These are phyloP conservation scores for Metschnikowia continentalis DNA, from an alignment of 805 yeast species.

Conservation along the genomic window DNA sequence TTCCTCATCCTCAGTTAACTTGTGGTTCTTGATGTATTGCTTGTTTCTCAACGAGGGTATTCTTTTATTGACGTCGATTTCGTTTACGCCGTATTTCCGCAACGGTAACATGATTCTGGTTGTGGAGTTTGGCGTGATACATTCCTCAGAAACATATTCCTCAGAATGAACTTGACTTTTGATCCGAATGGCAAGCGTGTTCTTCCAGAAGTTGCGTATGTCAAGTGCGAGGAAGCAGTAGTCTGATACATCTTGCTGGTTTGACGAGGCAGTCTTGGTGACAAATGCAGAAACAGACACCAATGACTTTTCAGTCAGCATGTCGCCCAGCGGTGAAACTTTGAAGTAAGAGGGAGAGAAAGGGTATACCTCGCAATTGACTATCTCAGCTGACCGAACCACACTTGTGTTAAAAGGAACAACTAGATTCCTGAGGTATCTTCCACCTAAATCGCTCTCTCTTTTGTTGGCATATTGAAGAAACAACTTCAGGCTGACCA, in stretches of 20 bases:
- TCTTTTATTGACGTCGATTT: slow-evolving; percentile 41
- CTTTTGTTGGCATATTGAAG: slow-evolving; percentile 55
- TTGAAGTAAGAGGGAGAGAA: slow-evolving; percentile 29
- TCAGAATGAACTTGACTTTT: slow-evolving; percentile 25
- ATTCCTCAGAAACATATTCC: slow-evolving; percentile 17
- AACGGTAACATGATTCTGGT: slow-evolving; percentile 70
- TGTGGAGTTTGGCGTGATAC: slow-evolving; percentile 27
- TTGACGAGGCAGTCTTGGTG: slow-evolving; percentile 18
- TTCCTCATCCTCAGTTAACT: slow-evolving; percentile 53
- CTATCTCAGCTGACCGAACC: slow-evolving; percentile 66
- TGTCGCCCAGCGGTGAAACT: slow-evolving; percentile 11
- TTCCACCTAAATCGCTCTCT: slow-evolving; percentile 15
- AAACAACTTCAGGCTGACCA: slow-evolving; percentile 58
- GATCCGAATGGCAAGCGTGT: slow-evolving; percentile 35
- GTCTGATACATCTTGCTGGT: slow-evolving; percentile 37
- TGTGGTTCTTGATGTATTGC: slow-evolving; percentile 63
- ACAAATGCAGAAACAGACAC: slow-evolving; percentile 28
- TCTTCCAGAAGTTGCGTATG: slow-evolving; percentile 76
- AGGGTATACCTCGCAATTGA: slow-evolving; percentile 73
- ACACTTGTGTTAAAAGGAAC: slow-evolving; percentile 71
- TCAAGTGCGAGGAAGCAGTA: slow-evolving; percentile 70
- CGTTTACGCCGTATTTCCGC: slow-evolving; percentile 45
- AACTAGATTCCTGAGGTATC: slow-evolving; percentile 50
- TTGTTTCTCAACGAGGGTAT: slow-evolving; percentile 70
- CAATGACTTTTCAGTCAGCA: slow-evolving; percentile 15